These are phyloP conservation scores for Conoideocrella luteorostrata DNA, from an alignment of 2,329 filamentous ascomycete genomes.

Conservation along the genomic window DNA sequence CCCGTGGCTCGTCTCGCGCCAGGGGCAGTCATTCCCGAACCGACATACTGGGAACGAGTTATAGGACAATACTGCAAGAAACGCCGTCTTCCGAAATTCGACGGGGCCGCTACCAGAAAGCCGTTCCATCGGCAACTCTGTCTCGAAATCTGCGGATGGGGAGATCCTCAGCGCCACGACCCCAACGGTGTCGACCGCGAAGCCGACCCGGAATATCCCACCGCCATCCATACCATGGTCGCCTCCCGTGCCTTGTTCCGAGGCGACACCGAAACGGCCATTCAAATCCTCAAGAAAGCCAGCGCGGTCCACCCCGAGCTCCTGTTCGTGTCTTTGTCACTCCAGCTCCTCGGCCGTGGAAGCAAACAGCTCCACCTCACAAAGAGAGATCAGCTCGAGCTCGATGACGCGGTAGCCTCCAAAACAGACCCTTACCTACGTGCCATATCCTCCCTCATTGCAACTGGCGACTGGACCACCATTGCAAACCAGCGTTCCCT, in stretches of 20 bases:
- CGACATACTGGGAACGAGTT: slow-evolving; percentile 51
- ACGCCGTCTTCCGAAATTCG: slow-evolving; percentile 54
- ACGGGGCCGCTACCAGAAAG: slow-evolving; percentile 56
- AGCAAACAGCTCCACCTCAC: slow-evolving; percentile 26
- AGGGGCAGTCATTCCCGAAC: slow-evolving; percentile 39
- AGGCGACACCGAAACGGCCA: slow-evolving; percentile 60
- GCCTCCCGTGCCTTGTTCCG: slow-evolving; percentile 71
- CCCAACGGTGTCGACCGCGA: slow-evolving; percentile 37
- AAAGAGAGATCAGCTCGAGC: slow-evolving; percentile 46
- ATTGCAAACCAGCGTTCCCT: slow-evolving; percentile 69
- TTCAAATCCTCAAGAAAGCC: slow-evolving; percentile 62
- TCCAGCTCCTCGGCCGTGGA: slow-evolving; percentile 55
- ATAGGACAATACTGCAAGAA: slow-evolving; percentile 59
- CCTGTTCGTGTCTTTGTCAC: slow-evolving; percentile 59
- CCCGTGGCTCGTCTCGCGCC: slow-evolving; percentile 41
- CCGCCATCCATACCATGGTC: slow-evolving; percentile 61
- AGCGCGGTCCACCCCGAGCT: slow-evolving; percentile 58
- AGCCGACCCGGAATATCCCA: slow-evolving; percentile 40
- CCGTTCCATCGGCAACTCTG: slow-evolving; percentile 69
- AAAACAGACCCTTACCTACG: slow-evolving; percentile 73
- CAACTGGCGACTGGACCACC: slow-evolving; percentile 67
- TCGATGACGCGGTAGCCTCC: slow-evolving; percentile 52
- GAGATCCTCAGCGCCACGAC: slow-evolving; percentile 46
- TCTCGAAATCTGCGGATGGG: slow-evolving; percentile 68
- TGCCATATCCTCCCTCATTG: slow-evolving; percentile 71